Base-by-base conservation (phyloP, 495 filamentous ascomycete species). In the Penicillium diatomitis region DNA sequence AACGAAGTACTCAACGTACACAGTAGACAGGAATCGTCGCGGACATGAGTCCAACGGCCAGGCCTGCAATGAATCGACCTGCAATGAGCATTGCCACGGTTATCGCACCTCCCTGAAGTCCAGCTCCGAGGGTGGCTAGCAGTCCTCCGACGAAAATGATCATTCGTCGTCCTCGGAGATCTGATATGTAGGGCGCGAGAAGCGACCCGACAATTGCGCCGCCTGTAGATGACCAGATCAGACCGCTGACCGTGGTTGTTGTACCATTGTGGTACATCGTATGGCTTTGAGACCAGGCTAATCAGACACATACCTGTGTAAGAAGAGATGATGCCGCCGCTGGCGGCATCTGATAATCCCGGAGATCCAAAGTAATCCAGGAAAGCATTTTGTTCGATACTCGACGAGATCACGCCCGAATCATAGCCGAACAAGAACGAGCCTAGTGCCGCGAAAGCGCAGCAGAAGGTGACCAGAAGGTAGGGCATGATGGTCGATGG, bases 371-470 rank as follows among this genome's bases (percentile, higher is more conserved):
- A 78, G 49, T 65, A 67, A 5, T 41, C 47, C 32, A 69, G 35
- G 47, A 78, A 78, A 0, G 67, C 63, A 40, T 59, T 52, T 38
- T 75, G 63, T 10, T 65, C 69, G 27, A 79, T 64, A 67, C 53
- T 76, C 56, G 51, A 78, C 61, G 57, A 79, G 72, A 62, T 78
- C 53, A 81, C 73, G 47, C 78, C 77, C 0, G 61, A 55, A 46
- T 70, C 67, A 51, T 70, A 79, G 31, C 78, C 80, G 54, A 68
- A 81, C n/a, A 80, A 63, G 44, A 81, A 73, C 8, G 76, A 79
- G 4, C 77, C 78, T 42, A 82, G 63, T n/a, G 74, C 78, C 46
- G 75, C 78, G 54, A 81, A 82, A 10, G 73, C 64, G 59, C 76
- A 69, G 51, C 56, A 68, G 29, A 63, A 46, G 9, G 67, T 64